phyloP scores from a whole-genome alignment of 495 filamentous ascomycete species.

The Xylaria grammica region DNA sequence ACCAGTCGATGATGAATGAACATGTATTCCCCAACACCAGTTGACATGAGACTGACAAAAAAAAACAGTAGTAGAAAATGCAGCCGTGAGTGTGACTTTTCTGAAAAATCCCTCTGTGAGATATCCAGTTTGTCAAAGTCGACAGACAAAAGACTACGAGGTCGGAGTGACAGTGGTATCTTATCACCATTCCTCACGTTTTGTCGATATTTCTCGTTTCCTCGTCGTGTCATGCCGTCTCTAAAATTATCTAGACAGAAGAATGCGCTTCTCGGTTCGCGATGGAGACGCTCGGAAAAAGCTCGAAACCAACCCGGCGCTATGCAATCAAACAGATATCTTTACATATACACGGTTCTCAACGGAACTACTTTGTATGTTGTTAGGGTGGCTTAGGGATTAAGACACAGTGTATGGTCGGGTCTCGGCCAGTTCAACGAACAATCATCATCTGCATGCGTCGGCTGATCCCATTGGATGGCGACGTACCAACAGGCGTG shows the following conservation, averaged over 20 bases:
- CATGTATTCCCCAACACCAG: conserved; percentile 16
- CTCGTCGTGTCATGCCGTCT: conserved; percentile 24
- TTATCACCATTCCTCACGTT: conserved; percentile 11
- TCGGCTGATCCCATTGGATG: conserved; percentile 53
- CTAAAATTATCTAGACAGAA: conserved; percentile 29
- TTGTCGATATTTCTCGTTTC: conserved; percentile 15
- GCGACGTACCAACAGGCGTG: conserved; percentile 55
- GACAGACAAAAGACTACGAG: not conserved
- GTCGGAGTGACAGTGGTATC: conserved; percentile 3
- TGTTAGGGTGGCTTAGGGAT: not conserved
- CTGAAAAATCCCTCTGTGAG: conserved; percentile 7
- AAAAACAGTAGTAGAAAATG: conserved; percentile 12
- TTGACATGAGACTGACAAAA: conserved; percentile 14
- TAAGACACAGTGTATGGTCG: not conserved
- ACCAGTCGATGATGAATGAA: conserved; percentile 16
- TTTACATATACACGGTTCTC: conserved; percentile 38
- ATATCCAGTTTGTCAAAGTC: conserved; percentile 23
- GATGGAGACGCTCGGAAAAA: conserved; percentile 18
- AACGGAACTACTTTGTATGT: conserved; percentile 23
- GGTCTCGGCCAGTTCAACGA: conserved; percentile 42
- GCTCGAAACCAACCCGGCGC: conserved; percentile 30
- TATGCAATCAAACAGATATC: conserved; percentile 39
- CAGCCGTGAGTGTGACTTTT: conserved; percentile 2
- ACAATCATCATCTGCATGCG: conserved; percentile 75
- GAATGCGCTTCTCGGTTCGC: conserved; percentile 21